These are phyloP conservation scores for Oryza australiensis DNA, from an alignment of 176 grass and related monocot genomes.

Conservation along the genomic window DNA sequence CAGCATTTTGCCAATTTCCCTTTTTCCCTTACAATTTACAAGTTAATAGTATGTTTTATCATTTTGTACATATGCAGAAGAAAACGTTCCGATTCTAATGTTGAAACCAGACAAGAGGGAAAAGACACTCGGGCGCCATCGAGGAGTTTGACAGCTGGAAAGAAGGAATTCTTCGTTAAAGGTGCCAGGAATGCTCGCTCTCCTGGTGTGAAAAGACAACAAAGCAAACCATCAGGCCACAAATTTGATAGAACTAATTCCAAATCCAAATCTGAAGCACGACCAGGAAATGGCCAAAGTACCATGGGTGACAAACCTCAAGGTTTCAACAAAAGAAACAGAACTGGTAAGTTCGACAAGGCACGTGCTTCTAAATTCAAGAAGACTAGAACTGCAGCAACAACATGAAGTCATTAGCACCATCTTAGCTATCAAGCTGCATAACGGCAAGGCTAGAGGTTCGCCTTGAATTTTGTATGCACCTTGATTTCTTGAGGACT, in stretches of 20 bases:
- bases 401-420: constrained; percentile 9
- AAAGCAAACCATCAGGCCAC: background rate
- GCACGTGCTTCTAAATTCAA: constrained; percentile 38
- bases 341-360: constrained; percentile 1
- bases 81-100: constrained; percentile 28
- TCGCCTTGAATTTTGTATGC: background rate
- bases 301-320: constrained; percentile 21
- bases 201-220: background rate
- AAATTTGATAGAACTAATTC: constrained; percentile 15
- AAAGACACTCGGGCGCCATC: background rate
- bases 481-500: background rate
- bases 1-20: background rate
- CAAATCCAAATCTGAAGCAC: constrained; percentile 13
- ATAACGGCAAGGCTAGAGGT: no score
- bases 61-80: constrained; percentile 33
- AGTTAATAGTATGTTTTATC: background rate
- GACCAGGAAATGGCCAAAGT: constrained; percentile 14
- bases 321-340: background rate
- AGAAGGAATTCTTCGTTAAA: constrained; percentile 52
- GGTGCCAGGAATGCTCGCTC: background rate
- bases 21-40: background rate
- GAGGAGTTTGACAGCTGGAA: constrained; percentile 9
- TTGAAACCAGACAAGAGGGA: constrained; percentile 28
- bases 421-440: background rate
- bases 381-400: constrained; percentile 19